Evolutionary conservation across 208 protist species (phyloP), one percentile per base, ranked within the genome.

Genomic region (Wallacemonas collosoma): DNA sequence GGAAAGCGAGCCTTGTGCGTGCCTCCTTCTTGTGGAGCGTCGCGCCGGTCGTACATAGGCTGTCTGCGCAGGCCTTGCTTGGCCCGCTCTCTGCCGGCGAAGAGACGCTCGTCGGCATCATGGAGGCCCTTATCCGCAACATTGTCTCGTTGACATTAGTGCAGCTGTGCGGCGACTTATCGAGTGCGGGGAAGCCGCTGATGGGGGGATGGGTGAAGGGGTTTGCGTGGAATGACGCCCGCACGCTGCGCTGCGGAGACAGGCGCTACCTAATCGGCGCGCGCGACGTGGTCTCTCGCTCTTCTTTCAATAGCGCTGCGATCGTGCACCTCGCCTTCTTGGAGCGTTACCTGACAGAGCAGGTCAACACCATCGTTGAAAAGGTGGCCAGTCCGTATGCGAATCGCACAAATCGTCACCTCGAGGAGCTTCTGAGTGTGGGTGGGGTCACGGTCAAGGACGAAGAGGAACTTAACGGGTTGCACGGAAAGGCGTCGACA

Each of bases 1-100:
- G 73, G 73, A 65, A 77, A 48, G 73, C 65, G 7, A 36, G 48
- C 15, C 50, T 77, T 9, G 48, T 38, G 6, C 73, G 73, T 15
- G 73, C 73, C 9, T 3, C 50, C 3, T 62, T 72, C 15, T 51
- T 77, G 38, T 77, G 73, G 72, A 51, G 53, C 17, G 36, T 57
- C 17, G 56, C 56, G 8, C 56, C 56, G 4, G 40, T 48, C n/a
- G 6, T 38, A 12, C 12, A 41, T 3, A 38, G 43, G 3, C 41
- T 53, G 40, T 17, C 7, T 4, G 12, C 44, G 7, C 60, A 65
- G 40, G 50, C 14, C 43, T 14, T 41, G 11, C 12, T 17, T 12
- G 43, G 41, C 1, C 5, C 38, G 12, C 17, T 65, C 40, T 39
- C 40, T 4, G 2, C 5, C 41, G 40, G 40, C 17, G 41, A 51